Percentiles rank a stretch among this genome's conserved stretches.
Evolutionary conservation across 257 asterid species (phyloP).

Genomic region (Solanum clarkiae): DNA sequence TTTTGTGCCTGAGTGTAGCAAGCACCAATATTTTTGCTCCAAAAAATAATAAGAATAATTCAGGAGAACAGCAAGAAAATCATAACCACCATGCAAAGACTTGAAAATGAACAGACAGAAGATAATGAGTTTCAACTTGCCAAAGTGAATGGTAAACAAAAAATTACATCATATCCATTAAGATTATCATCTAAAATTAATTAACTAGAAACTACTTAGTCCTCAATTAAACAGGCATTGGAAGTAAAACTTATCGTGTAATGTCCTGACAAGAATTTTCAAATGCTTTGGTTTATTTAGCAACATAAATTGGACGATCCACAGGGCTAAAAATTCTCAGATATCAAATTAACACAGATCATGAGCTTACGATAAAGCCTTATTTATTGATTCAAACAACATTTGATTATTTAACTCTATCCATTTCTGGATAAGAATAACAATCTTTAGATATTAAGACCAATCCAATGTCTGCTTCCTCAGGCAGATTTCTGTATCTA

Average conservation of each 20-base stretch:
- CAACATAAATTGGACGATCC: not conserved
- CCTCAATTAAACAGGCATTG: not conserved
- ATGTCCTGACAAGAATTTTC: not conserved
- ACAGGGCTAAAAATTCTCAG: not conserved
- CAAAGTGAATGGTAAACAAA: not conserved
- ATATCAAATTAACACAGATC: not conserved
- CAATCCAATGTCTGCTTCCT: not conserved
- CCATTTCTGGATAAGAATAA: not conserved
- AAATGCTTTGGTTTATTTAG: not conserved
- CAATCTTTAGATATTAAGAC: not conserved
- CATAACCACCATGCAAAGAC: not conserved
- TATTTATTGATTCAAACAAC: not conserved
- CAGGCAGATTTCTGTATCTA: not conserved
- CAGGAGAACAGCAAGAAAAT: not conserved
- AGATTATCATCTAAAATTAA: not conserved
- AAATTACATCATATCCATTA: not conserved
- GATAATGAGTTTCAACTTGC: not conserved
- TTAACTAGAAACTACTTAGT: not conserved
- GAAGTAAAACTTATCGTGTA: not conserved
- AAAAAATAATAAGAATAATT: not conserved
- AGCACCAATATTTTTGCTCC: not conserved
- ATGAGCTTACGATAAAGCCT: not conserved
- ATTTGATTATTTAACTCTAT: not conserved
- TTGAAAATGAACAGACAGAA: not conserved
- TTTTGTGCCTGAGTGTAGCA: not conserved